Evolutionary conservation across 139 green algal genomes (phyloP), one percentile per base, ranked within the genome.

Genomic region (Picochlorum sp.): DNA sequence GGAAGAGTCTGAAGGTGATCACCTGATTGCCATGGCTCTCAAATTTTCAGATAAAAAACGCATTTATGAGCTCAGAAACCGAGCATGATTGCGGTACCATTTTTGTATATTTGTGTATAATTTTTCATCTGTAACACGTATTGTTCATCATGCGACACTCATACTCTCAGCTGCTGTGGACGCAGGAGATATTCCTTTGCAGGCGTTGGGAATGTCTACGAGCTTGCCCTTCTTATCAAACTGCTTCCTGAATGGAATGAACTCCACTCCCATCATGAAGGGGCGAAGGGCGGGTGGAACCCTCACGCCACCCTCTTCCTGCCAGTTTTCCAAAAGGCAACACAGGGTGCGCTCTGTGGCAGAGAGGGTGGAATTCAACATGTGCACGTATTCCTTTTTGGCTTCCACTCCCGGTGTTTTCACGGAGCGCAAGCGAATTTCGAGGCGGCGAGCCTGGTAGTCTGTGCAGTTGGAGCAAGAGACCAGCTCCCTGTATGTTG

Each of bases 381-480:
- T 90, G 87, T 99, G 94, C 63, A 96, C 91, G 62, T 90, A 96
- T 21, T 86, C 74, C 70, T 95, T 93, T 66, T 88, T 82, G 52
- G 66, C 62, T 58, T 90, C 87, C 5, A 65, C 79, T 13, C 65
- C 84, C 16, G 76, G 68, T 21, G 37, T 65, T 79, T 90, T 87
- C 24, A 68, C 67, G 2, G 64, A 77, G 24, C 89, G 79, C 56
- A 90, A 60, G 56, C 91, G 73, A 16, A 92, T 83, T 47, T 97
- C 90, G 23, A 98, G 72, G 6, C 86, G 80, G 6, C 92, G 83
- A 2, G 87, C 81, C 81, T 95, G 90, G 73, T 92, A 98, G 75
- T 98, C 92, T 8, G 82, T 90, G 87, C 93, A 98, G 78, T 98
- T 98, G 59, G 84, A 95, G 86, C 90, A 97, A 9, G 90, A 97